Base-by-base conservation (phyloP, 1,139 yeast genomes). In the Pichia sp. region DNA sequence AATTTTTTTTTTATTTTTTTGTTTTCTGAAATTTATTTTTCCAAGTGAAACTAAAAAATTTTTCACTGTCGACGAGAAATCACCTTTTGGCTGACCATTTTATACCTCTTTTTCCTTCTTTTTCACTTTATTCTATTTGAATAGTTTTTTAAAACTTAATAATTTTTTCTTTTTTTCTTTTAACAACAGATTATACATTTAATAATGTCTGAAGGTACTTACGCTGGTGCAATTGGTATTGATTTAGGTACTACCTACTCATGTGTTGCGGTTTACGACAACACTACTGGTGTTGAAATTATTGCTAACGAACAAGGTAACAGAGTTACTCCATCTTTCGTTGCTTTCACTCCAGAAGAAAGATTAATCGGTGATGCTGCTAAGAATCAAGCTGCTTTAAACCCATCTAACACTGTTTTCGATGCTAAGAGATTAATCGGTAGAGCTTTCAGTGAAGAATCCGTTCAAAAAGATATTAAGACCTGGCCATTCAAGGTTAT, bases 301-400 rank as follows among this genome's bases (percentile, higher is more conserved):
- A 88, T 89, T 75, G 96, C 96, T 74, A 89, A 89, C 80, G 97
- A 89, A 76, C 96, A 89, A 81, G 97, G 97, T 84, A 88, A 88
- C 90, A 87, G 97, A 80, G 94, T 87, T 69, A 89, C 97, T 66
- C 97, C 97, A 70, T 89, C 96, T 60, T 89, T 87, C 80, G 96
- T 89, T 71, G 97, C 96, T 64, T 89, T 89, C 87, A 87, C 95
- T 68, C 84, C 86, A 70, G 90, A 86, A 77, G 97, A 89, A 81
- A 86, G 97, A 82, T 83, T 90, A 70, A 88, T 90, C 68, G 97
- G 97, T 81, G 97, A 90, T 76, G 96, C 96, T 69, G 97, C 97
- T 71, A 89, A 89, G 88, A 89, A 89, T 76, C 97, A 89, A 79
- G 96, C 96, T 70, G 96, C 96, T 70, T 78, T 88, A 74, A 88